A percentile compares a stretch with the other conserved stretches of the same genome.
phyloP scores from a whole-genome alignment of 371 early-diverging fungal species.

The Umbelopsis sp. region DNA sequence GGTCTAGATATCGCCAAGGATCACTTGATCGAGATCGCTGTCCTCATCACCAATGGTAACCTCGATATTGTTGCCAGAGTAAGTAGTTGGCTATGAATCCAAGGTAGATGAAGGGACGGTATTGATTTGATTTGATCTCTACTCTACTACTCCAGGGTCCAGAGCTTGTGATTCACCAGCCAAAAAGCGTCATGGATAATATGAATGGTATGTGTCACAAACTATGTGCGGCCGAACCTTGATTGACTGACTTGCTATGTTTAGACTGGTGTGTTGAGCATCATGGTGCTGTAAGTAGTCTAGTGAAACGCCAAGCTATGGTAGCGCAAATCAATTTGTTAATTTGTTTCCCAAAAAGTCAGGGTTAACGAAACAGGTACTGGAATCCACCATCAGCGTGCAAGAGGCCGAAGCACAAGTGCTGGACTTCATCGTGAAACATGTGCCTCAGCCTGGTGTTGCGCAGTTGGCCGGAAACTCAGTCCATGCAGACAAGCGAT shows the following conservation, averaged over 20 bases:
- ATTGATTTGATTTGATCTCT: not conserved
- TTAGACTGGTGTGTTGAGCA: constrained; percentile 88
- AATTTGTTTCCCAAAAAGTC: constrained; percentile 47
- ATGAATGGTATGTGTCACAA: constrained; percentile 66
- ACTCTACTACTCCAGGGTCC: constrained; percentile 54
- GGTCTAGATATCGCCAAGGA: constrained; percentile 70
- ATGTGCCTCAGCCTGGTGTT: constrained; percentile 61
- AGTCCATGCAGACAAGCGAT: constrained; percentile 88
- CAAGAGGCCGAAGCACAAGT: constrained; percentile 77
- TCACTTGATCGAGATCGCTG: constrained; percentile 87
- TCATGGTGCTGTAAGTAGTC: constrained; percentile 69
- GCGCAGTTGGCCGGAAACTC: constrained; percentile 93
- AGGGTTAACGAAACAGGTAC: constrained; percentile 82
- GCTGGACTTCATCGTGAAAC: constrained; percentile 69
- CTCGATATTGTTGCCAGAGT: constrained; percentile 82
- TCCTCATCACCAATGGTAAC: constrained; percentile 84
- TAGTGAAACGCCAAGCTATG: not conserved
- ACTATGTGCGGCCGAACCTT: not conserved
- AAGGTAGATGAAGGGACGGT: not conserved
- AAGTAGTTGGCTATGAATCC: not conserved
- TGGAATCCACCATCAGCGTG: constrained; percentile 69
- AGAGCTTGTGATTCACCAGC: constrained; percentile 82
- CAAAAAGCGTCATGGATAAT: constrained; percentile 74
- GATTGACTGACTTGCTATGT: not conserved
- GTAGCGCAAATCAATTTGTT: not conserved